phyloP scores from a whole-genome alignment of 2,329 filamentous ascomycete species.

The Fusarium avenaceum region DNA sequence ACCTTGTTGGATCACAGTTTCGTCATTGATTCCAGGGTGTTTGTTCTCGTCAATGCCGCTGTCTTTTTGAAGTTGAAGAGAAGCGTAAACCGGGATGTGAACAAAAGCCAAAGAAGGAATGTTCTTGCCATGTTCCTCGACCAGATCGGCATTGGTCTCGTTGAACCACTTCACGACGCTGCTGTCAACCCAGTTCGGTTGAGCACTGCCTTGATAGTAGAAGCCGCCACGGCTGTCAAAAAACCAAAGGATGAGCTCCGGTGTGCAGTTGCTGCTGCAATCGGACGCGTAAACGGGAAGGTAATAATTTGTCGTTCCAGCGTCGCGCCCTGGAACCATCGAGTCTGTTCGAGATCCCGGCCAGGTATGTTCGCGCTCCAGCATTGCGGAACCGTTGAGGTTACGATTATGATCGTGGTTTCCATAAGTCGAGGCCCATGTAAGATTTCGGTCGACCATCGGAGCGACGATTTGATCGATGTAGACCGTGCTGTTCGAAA shows the following conservation, averaged over 20 bases:
- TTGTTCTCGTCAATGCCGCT: slow-evolving; percentile 53
- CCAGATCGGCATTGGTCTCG: slow-evolving; percentile 52
- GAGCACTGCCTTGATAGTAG: slow-evolving; percentile 56
- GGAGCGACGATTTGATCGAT: slow-evolving; percentile 70
- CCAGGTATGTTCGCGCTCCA: slow-evolving; percentile 46
- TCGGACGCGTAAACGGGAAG: slow-evolving; percentile 56
- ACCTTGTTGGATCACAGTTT: slow-evolving; percentile 58
- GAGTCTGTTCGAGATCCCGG: slow-evolving; percentile 41
- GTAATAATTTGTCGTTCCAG: slow-evolving; percentile 60
- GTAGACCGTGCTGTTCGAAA: slow-evolving; percentile 65
- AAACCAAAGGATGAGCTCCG: slow-evolving; percentile 72
- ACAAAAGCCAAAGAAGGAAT: slow-evolving; percentile 64
- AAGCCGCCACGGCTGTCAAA: slow-evolving; percentile 74
- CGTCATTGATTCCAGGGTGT: slow-evolving; percentile 64
- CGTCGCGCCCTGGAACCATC: slow-evolving; percentile 37
- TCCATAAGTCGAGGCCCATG: slow-evolving; percentile 76
- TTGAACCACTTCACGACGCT: slow-evolving; percentile 62
- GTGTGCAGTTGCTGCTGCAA: slow-evolving; percentile 52
- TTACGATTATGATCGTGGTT: slow-evolving; percentile 75
- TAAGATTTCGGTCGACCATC: slow-evolving; percentile 65
- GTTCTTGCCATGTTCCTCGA: slow-evolving; percentile 44
- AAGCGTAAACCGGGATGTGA: slow-evolving; percentile 60
- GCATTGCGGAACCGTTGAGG: slow-evolving; percentile 36
- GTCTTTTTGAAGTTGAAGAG: slow-evolving; percentile 44
- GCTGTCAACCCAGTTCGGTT: slow-evolving; percentile 61